Base-by-base conservation (phyloP, 441 rosid genomes). In the Eutrema salsugineum region DNA sequence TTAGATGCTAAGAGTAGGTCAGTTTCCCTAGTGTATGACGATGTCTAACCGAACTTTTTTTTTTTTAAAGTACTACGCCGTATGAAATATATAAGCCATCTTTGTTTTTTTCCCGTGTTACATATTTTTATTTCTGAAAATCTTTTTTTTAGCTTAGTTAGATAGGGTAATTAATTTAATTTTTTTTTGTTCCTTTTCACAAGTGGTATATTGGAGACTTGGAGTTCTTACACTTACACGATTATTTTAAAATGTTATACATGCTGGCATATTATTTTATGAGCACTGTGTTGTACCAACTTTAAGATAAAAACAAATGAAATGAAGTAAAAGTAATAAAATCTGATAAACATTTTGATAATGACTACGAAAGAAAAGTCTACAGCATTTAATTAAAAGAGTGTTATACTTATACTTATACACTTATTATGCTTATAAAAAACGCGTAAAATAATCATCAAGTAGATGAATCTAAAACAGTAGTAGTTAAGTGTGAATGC, bases 401-500 rank as follows among this genome's bases (percentile, higher is more conserved):
- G 22, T 43, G 47, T 11, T 19, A 57, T n/a, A n/a, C n/a, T n/a
- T n/a, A n/a, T n/a, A n/a, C n/a, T n/a, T n/a, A n/a, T 19, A 57
- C 63, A 35, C 22, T 33, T 44, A 54, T 30, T 30, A 40, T 42
- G 49, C 50, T 48, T 38, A 33, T 4, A 48, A 12, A 38, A 47
- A 57, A 56, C 11, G 22, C 57, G 20, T 28, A 73, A 15, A 40
- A 49, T 49, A 58, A 58, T 32, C 39, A 66, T 32, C 67, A 40
- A 66, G 47, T 59, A 68, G 51, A 60, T 1, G 49, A 74, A 51
- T 35, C 36, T 62, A 75, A 62, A 38, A n/a, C n/a, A n/a, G 15
- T 54, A 66, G 72, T 58, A 68, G 70, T 61, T 66, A 57, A 68
- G 59, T 68, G 74, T 68, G 74, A 75, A 75, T 68, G 74, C 74